Evolutionary conservation across 306 rosid genomes (phyloP), one percentile per base, ranked within the genome.

Genomic region (Fragaria iinumae): DNA sequence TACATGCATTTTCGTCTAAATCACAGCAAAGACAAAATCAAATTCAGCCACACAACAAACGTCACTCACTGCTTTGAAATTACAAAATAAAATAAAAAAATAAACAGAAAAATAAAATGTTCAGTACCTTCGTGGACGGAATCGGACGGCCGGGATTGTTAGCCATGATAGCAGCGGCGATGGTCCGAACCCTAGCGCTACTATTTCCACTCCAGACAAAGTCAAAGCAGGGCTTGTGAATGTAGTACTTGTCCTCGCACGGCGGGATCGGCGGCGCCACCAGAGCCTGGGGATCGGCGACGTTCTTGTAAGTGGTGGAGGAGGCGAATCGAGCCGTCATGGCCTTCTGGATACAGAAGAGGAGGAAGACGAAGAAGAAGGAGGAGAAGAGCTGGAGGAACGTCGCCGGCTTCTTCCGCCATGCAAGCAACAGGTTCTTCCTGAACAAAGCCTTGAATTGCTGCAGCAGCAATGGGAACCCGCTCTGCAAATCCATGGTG

Each of bases 131-230:
- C 0, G 20, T 36, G 5, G 66, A 0, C 4, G 95, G 95, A 50
- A 92, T 90, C 1, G 79, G 76, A 64, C 98, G 79, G 25, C 92
- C 95, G 3, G 96, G 96, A 80, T 94, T 94, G 25, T 94, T 92
- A 4, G 64, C 82, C 91, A 84, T 90, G 67, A 94, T 92, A 27
- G 87, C 83, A 11, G 29, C 16, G 18, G 82, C 96, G 38, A 94
- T 89, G 20, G 83, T 76, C 44, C 29, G 85, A 66, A 85, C 36
- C 48, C 32, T 78, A 2, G 93, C 25, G 78, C 86, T 87, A 0
- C 13, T 78, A 72, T 84, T 77, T 4, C 96, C 96, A 67, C 98
- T 94, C 92, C 92, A 94, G 5, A 88, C 81, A 65, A 94, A 91
- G 69, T 94, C 98, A 62, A 74, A 89, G 83, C 98, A 94, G 1